Evolutionary conservation across 208 protist species (phyloP).

Genomic region (Crithidia bombi): DNA sequence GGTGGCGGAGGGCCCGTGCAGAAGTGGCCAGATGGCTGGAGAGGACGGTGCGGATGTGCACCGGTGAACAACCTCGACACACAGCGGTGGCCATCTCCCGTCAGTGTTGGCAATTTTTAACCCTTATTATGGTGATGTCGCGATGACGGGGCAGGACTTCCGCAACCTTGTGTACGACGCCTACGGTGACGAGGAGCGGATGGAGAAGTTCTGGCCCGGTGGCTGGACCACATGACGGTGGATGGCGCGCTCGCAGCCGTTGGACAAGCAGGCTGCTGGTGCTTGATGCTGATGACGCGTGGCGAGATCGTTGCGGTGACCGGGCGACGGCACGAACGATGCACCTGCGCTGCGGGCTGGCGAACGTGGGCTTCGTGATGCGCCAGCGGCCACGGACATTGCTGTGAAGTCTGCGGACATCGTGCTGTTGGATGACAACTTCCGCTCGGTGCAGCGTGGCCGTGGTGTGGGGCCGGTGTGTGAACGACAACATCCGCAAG

Average conservation of each 20-base stretch:
- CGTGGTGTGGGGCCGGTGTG: conserved; percentile 91
- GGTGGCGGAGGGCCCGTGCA: conserved; percentile 89
- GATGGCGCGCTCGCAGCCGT: conserved; percentile 87
- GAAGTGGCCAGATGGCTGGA: conserved; percentile 93
- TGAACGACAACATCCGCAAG: conserved; percentile 95
- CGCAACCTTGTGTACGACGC: conserved; percentile 80
- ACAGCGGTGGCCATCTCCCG: conserved; percentile 95
- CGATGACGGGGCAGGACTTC: conserved; percentile 92
- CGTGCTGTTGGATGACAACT: conserved; percentile 98
- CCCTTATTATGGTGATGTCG: conserved; percentile 61
- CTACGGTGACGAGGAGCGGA: conserved; percentile 71
- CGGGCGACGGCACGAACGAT: conserved; percentile 98
- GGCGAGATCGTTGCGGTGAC: conserved; percentile 89
- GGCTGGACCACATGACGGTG: conserved; percentile 80
- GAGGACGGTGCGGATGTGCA: conserved; percentile 97
- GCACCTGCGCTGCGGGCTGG: conserved; percentile 94
- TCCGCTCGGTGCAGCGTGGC: conserved; percentile 96
- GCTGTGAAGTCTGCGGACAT: conserved; percentile 94
- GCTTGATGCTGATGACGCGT: conserved; percentile 75
- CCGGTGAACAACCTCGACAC: conserved; percentile 94
- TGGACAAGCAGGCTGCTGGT: conserved; percentile 92
- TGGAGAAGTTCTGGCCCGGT: conserved; percentile 71
- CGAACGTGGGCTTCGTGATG: conserved; percentile 98
- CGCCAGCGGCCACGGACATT: conserved; percentile 95
- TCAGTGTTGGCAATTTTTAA: conserved; percentile 94